Percentiles rank a stretch among this genome's conserved stretches.
Evolutionary conservation across 2,329 filamentous ascomycete genomes (phyloP).

Genomic region (Myriangium duriaei): DNA sequence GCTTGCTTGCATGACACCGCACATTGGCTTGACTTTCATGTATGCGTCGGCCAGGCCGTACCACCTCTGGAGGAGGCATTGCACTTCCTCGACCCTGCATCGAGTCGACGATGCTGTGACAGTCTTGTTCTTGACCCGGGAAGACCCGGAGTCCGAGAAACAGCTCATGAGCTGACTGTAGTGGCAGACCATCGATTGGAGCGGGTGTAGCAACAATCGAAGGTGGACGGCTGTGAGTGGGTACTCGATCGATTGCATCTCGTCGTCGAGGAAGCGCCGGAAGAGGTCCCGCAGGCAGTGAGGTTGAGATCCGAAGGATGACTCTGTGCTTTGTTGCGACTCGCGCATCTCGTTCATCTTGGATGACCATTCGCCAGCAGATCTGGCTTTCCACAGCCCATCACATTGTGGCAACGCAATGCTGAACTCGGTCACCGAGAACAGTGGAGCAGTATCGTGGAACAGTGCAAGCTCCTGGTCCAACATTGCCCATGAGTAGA

Average conservation of each 20-base stretch:
- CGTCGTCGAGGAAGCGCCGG: slow-evolving; percentile 54
- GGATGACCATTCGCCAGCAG: slow-evolving; percentile 46
- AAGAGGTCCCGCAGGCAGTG: slow-evolving; percentile 53
- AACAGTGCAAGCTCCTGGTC: slow-evolving; percentile 60
- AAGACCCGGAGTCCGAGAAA: slow-evolving; percentile 44
- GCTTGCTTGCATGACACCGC: slow-evolving; percentile 50
- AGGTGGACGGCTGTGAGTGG: slow-evolving; percentile 46
- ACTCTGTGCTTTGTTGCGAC: slow-evolving; percentile 40
- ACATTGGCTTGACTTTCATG: slow-evolving; percentile 43
- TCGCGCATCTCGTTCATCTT: slow-evolving; percentile 48
- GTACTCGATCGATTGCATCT: slow-evolving; percentile 40
- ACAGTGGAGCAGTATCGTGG: slow-evolving; percentile 49
- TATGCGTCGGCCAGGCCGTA: slow-evolving; percentile 50
- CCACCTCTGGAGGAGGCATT: slow-evolving; percentile 52
- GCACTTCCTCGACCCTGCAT: slow-evolving; percentile 50
- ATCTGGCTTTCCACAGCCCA: slow-evolving; percentile 49
- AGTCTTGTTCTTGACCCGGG: slow-evolving; percentile 35
- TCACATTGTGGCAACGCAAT: slow-evolving; percentile 54
- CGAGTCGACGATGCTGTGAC: slow-evolving; percentile 50
- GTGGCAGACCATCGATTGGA: slow-evolving; percentile 54
- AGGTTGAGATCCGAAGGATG: slow-evolving; percentile 40
- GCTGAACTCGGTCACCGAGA: slow-evolving; percentile 52
- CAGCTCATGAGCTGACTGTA: slow-evolving; percentile 53
- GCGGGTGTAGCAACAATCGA: slow-evolving; percentile 54
- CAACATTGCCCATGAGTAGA: slow-evolving; percentile 66